A percentile compares a stretch with the other conserved stretches of the same genome.
Evolutionary conservation across 257 asterid species (phyloP).

Genomic region (Jacaranda mimosifolia): DNA sequence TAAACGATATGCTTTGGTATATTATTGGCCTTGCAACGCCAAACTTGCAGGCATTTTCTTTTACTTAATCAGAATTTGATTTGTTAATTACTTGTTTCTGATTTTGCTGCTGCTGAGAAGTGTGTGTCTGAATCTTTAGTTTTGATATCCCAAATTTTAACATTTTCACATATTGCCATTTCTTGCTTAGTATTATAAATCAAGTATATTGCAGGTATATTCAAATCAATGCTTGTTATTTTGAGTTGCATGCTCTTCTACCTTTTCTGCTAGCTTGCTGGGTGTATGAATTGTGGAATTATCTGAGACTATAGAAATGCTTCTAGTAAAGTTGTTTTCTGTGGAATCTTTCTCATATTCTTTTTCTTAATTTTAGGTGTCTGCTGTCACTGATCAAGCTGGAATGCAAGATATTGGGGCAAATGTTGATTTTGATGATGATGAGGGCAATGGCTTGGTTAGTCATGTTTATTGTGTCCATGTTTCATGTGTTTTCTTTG

Average conservation of each 20-base stretch:
- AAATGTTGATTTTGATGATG: slow-evolving; percentile 71
- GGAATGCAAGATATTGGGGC: slow-evolving; percentile 66
- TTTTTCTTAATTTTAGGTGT: slow-evolving; percentile 51
- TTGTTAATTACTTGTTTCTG: background rate
- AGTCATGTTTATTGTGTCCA: slow-evolving; percentile 37
- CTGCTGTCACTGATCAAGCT: slow-evolving; percentile 71
- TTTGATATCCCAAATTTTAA: no score
- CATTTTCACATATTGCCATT: no score
- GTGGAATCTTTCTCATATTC: background rate
- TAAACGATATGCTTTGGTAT: background rate
- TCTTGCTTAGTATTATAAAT: no score
- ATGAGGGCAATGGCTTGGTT: slow-evolving; percentile 71
- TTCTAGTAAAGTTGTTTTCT: slow-evolving; percentile 10
- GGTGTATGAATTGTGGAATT: background rate
- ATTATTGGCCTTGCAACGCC: background rate
- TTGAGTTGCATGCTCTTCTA: background rate
- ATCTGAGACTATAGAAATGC: slow-evolving; percentile 13
- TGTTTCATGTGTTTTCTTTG: background rate
- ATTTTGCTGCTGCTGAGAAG: background rate
- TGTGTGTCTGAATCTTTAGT: background rate
- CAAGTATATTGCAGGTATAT: no score
- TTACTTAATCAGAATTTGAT: background rate
- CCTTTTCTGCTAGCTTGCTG: background rate
- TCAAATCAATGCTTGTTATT: no score
- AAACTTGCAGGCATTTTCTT: background rate